phyloP scores from a whole-genome alignment of 2,329 filamentous ascomycete genomes.

The Pseudocercospora eumusae region DNA sequence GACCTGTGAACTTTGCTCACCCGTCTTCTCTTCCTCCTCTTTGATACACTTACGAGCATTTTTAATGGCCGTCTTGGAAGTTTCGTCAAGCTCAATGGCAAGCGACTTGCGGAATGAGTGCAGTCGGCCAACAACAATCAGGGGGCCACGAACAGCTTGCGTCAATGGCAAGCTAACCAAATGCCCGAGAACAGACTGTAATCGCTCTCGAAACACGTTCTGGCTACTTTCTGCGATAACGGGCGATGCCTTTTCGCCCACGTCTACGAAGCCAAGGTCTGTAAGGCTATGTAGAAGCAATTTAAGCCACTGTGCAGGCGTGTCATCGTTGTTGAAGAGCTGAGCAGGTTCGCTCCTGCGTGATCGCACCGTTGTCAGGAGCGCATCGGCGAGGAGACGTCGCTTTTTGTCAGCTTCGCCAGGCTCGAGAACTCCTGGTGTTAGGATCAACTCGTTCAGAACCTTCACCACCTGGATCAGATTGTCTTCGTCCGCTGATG shows the following conservation, averaged over 20 bases:
- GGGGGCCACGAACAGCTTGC: constrained; percentile 27
- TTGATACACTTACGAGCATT: constrained; percentile 28
- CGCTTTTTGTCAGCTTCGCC: constrained; percentile 51
- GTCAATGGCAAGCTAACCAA: constrained; percentile 43
- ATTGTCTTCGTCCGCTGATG: constrained; percentile 56
- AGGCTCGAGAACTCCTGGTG: constrained; percentile 49
- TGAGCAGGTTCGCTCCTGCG: constrained; percentile 38
- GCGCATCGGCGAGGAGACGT: constrained; percentile 55
- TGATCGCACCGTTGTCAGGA: constrained; percentile 52
- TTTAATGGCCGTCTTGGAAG: constrained; percentile 23
- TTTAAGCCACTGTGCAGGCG: constrained; percentile 32
- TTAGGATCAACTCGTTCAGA: constrained; percentile 50
- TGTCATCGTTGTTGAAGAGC: constrained; percentile 35
- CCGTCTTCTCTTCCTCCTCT: constrained; percentile 26
- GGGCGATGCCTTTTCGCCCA: constrained; percentile 31
- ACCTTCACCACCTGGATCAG: constrained; percentile 55
- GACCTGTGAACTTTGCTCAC: constrained; percentile 29
- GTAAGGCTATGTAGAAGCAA: constrained; percentile 33
- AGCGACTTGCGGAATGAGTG: constrained; percentile 22
- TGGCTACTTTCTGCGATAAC: constrained; percentile 51
- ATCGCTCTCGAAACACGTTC: constrained; percentile 55
- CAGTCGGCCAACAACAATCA: constrained; percentile 25
- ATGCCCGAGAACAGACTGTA: constrained; percentile 58
- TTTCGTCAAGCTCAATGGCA: constrained; percentile 19
- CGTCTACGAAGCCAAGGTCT: constrained; percentile 25